Percentiles rank a stretch among this genome's conserved stretches.
Conservation (phyloP, 805 yeast genomes). For the Yarrowia yakushimensis region DNA sequence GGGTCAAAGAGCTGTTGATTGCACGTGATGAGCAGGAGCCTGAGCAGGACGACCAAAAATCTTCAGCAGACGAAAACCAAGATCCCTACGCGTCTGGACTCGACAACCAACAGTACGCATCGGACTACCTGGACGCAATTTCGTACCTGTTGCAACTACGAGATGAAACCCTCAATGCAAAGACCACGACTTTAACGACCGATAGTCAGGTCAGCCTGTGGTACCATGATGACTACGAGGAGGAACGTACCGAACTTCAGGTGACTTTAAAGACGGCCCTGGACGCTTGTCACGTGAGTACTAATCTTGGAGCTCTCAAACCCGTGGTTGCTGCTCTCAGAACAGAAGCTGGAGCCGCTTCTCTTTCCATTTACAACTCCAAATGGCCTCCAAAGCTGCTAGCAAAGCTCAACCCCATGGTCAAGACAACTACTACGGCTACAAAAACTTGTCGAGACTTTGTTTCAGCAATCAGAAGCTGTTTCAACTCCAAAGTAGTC, state of each 20-base stretch:
- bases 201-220: neutral
- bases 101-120: neutral
- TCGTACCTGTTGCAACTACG: neutral
- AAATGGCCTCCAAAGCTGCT: neutral
- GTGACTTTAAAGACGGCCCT: neutral
- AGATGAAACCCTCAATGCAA: neutral
- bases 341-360: neutral
- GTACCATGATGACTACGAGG: neutral
- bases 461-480: slow-evolving; percentile 49
- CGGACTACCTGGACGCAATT: neutral
- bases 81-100: slow-evolving; percentile 7
- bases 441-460: neutral
- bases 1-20: neutral
- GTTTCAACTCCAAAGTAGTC: slow-evolving; percentile 74
- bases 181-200: neutral
- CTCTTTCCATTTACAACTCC: neutral
- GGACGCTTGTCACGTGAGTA: neutral
- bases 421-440: neutral
- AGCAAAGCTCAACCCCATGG: neutral
- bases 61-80: neutral
- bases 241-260: neutral
- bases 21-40: neutral
- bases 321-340: neutral
- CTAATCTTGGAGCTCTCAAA: neutral
- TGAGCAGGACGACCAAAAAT: neutral